phyloP scores from a whole-genome alignment of 2,329 filamentous ascomycete genomes.

The Colletotrichum tamarilloi region DNA sequence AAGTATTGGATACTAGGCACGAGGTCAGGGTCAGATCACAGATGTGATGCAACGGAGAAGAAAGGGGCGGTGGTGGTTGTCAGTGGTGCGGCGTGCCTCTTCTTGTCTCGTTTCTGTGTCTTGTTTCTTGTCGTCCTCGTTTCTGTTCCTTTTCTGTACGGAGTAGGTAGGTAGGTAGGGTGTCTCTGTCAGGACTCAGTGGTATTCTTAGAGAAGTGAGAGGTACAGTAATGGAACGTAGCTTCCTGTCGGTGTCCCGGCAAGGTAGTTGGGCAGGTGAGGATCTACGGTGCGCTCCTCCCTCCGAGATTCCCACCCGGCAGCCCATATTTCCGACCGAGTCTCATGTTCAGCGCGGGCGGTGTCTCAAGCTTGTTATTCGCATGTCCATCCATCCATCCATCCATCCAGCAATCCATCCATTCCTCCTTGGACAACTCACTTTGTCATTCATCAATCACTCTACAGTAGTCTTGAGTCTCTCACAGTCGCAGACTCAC shows the following conservation, averaged over 20 bases:
- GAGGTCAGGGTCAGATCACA: background rate
- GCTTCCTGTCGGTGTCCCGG: constrained; percentile 3
- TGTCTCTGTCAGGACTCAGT: background rate
- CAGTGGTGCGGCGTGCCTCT: too few relatives aligned
- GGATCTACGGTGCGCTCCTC: constrained; percentile 19
- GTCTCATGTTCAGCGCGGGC: background rate
- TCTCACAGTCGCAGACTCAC: background rate
- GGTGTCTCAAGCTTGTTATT: background rate
- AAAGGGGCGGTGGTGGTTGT: background rate
- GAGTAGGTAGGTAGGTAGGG: too few relatives aligned
- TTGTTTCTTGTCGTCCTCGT: background rate
- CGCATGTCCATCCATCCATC: background rate
- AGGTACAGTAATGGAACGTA: background rate
- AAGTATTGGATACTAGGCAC: too few relatives aligned
- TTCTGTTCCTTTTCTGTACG: background rate
- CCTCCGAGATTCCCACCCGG: background rate
- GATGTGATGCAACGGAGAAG: background rate
- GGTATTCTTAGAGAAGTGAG: too few relatives aligned
- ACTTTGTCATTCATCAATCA: background rate
- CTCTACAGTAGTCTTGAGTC: background rate
- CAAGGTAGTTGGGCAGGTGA: constrained; percentile 11
- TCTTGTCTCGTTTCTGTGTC: background rate
- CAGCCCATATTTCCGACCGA: background rate
- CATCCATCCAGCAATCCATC: background rate
- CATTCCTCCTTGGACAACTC: background rate